Percentiles rank a stretch among this genome's conserved stretches.
Evolutionary conservation across 805 yeast genomes (phyloP).

Genomic region (Wickerhamiella vanderwaltii): DNA sequence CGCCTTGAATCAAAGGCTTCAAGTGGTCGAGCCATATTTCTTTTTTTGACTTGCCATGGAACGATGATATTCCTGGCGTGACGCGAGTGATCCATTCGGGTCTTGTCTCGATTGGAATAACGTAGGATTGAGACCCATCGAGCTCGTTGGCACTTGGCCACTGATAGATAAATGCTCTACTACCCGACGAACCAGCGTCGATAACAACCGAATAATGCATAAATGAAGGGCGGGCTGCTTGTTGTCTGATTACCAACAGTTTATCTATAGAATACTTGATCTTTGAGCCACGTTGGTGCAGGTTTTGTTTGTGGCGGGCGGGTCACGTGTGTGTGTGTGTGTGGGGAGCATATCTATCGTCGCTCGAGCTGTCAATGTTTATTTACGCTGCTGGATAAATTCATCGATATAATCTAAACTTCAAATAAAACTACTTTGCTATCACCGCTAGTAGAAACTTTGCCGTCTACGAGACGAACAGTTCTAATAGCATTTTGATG

Average conservation of each 20-base stretch:
- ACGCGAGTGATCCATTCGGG: conserved; percentile 58
- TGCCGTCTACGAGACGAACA: conserved; percentile 47
- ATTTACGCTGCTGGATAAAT: too few relatives aligned
- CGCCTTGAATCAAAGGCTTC: conserved; percentile 50
- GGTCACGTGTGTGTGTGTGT: too few relatives aligned
- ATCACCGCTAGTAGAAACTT: conserved; percentile 72
- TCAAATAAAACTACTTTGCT: conserved; percentile 79
- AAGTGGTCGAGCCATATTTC: conserved; percentile 64
- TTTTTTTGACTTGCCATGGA: conserved; percentile 35
- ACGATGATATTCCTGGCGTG: conserved; percentile 78
- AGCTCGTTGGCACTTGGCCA: conserved; percentile 48
- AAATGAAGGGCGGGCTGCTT: neutral
- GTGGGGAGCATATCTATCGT: too few relatives aligned
- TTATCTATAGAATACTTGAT: too few relatives aligned
- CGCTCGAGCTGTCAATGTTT: too few relatives aligned
- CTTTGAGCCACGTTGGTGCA: too few relatives aligned
- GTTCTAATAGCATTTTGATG: conserved; percentile 83
- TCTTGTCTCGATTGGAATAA: conserved; percentile 61
- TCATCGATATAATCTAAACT: conserved; percentile 25
- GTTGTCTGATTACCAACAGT: too few relatives aligned
- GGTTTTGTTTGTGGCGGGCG: too few relatives aligned
- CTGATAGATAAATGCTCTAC: conserved; percentile 68
- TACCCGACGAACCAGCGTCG: conserved; percentile 94
- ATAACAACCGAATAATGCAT: conserved; percentile 67
- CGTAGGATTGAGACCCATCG: conserved; percentile 31